A percentile compares a stretch with the other conserved stretches of the same genome.
Evolutionary conservation across 2,329 filamentous ascomycete genomes (phyloP).

Genomic region (Sphaerulina populicola): DNA sequence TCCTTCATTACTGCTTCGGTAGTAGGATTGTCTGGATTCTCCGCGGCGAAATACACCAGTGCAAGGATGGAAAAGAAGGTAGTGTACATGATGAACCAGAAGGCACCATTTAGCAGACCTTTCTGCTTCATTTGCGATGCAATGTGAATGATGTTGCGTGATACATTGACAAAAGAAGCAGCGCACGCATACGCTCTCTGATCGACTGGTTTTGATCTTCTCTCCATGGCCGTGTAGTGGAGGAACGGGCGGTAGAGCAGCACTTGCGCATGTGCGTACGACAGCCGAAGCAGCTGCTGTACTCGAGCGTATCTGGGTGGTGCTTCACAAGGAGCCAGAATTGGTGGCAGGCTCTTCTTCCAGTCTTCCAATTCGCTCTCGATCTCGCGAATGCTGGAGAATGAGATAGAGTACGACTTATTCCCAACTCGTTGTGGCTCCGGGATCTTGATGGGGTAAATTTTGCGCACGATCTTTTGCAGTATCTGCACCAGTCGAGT

Average conservation of each 20-base stretch:
- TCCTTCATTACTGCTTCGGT: constrained; percentile 76
- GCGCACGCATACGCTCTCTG: constrained; percentile 70
- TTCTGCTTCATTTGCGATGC: constrained; percentile 68
- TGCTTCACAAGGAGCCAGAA: constrained; percentile 71
- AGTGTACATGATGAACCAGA: constrained; percentile 81
- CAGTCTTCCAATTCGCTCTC: constrained; percentile 55
- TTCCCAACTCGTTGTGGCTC: constrained; percentile 36
- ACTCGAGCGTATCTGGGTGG: constrained; percentile 57
- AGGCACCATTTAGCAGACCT: constrained; percentile 67
- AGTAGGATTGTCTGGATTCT: constrained; percentile 67
- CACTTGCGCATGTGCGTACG: constrained; percentile 76
- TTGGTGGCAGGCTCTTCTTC: constrained; percentile 61
- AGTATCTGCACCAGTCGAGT: constrained; percentile 50
- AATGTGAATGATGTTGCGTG: constrained; percentile 69
- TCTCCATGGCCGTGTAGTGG: constrained; percentile 64
- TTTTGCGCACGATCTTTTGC: constrained; percentile 54
- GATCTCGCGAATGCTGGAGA: constrained; percentile 56
- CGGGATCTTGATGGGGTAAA: constrained; percentile 54
- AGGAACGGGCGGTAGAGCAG: constrained; percentile 75
- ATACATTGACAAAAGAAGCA: constrained; percentile 57
- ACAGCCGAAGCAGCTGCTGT: constrained; percentile 69
- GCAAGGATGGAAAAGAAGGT: constrained; percentile 75
- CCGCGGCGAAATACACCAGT: constrained; percentile 68
- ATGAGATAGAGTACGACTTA: constrained; percentile 54
- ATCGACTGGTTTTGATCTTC: constrained; percentile 50